These are phyloP conservation scores for Bromus sterilis DNA, from an alignment of 176 grass and related monocot genomes.

Conservation along the genomic window DNA sequence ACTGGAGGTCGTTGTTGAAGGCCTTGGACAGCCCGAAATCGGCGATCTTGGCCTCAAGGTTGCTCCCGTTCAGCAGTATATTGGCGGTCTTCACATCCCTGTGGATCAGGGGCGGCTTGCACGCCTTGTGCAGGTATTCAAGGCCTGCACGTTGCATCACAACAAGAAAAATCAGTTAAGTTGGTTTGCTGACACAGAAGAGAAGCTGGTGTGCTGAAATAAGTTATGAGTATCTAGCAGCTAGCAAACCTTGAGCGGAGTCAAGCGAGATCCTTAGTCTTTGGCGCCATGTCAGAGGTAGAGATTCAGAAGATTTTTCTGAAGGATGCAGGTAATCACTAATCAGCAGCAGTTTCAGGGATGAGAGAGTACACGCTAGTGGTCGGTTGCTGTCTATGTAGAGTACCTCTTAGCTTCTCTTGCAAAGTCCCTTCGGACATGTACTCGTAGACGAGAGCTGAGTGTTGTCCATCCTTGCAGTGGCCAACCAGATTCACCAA, in stretches of 20 bases:
- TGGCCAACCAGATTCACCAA: slow-evolving; percentile 57
- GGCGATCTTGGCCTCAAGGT: slow-evolving; percentile 51
- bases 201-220: neutral
- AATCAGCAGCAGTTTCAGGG: neutral
- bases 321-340: neutral
- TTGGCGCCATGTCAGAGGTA: slow-evolving; percentile 27
- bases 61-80: slow-evolving; percentile 35
- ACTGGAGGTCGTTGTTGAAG: slow-evolving; percentile 30
- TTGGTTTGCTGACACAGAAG: neutral
- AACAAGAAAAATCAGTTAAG: neutral
- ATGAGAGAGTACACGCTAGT: neutral
- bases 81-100: slow-evolving; percentile 56
- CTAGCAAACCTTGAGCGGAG: slow-evolving; percentile 43
- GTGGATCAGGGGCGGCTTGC: slow-evolving; percentile 32
- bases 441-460: slow-evolving; percentile 46
- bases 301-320: slow-evolving; percentile 24
- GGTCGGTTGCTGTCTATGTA: neutral
- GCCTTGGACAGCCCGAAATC: slow-evolving; percentile 54
- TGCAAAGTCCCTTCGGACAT: slow-evolving; percentile 46
- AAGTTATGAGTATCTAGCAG: neutral
- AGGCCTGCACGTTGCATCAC: slow-evolving; percentile 15
- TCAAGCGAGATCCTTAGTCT: slow-evolving; percentile 42
- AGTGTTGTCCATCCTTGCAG: slow-evolving; percentile 37
- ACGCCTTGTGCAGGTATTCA: slow-evolving; percentile 50
- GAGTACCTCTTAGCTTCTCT: slow-evolving; percentile 44